Evolutionary conservation across 2,329 filamentous ascomycete genomes (phyloP), one percentile per base, ranked within the genome.

Genomic region (Fusarium miscanthi): DNA sequence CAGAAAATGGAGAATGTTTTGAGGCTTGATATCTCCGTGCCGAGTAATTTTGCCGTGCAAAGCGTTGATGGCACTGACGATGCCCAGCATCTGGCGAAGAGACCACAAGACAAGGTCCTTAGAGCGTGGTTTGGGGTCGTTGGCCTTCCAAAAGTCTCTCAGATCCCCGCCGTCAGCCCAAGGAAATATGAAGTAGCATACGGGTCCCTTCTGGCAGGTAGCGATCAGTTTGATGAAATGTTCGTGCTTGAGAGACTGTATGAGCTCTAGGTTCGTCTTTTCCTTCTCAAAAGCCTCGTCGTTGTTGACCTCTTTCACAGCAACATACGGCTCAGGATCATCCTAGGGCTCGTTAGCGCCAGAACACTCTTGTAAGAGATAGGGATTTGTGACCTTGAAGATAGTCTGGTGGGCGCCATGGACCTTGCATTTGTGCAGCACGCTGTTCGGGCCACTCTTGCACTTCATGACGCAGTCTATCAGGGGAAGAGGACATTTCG

Each of bases 1-100:
- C 2, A 25, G 53, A 40, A 74, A 74, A 19, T 65, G 54, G 5
- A 74, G 68, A 6, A 74, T 70, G 10, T 74, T 74, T 14, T 72
- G 59, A 1, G 72, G 72, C 16, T 74, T 74, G 12, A 74, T 68
- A 30, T 74, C 72, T 8, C 72, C 72, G 27, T 74, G 72, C 10
- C 72, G 67, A 4, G 54, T 59, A 35, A 60, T 73, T 9, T 21
- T 25, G 3, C 23, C 21, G 19, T 74, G 70, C 2, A 74, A 33
- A 8, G 68, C 72, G 1, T 49, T 30, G 21, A 74, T 56, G 1
- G 60, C 70, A 27, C 58, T 56, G 4, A 41, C 48, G 4, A 74
- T 54, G 1, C 72, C 72, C 3, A 69, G 59, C 41, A 74, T 74
- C 48, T 74, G 72, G 6, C 27, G 25, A 16, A 74, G 51, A 11